A percentile compares a stretch with the other conserved stretches of the same genome.
Evolutionary conservation across 2,329 filamentous ascomycete species (phyloP).

Genomic region (Nemania abortiva): DNA sequence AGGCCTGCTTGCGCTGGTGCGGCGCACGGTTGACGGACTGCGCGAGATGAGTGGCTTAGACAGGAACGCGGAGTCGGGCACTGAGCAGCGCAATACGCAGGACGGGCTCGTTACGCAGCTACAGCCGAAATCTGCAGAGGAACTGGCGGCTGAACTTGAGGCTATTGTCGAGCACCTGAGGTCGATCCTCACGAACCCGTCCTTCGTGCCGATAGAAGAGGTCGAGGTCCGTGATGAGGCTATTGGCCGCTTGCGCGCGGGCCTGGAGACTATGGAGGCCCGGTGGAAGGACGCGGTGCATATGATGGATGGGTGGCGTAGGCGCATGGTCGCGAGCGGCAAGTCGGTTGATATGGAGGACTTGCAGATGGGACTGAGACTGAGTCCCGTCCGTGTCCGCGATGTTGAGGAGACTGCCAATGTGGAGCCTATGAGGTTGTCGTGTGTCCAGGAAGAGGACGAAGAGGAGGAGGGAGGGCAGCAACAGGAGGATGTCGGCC

Average conservation of each 20-base stretch:
- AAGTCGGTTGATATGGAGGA: slow-evolving; percentile 77
- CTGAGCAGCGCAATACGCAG: slow-evolving; percentile 21
- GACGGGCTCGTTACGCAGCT: slow-evolving; percentile 24
- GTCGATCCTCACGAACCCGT: slow-evolving; percentile 90
- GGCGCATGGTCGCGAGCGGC: slow-evolving; percentile 78
- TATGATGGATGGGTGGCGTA: slow-evolving; percentile 93
- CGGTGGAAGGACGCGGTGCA: slow-evolving; percentile 90
- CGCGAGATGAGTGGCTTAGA: slow-evolving; percentile 75
- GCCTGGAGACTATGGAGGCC: slow-evolving; percentile 93
- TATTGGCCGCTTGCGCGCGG: slow-evolving; percentile 82
- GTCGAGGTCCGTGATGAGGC: slow-evolving; percentile 93
- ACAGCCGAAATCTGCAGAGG: slow-evolving; percentile 63
- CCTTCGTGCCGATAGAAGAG: slow-evolving; percentile 95
- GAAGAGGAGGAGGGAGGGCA: slow-evolving; percentile 62
- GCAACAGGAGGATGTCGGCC: slow-evolving; percentile 56
- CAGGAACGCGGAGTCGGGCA: slow-evolving; percentile 44
- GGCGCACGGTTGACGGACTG: slow-evolving; percentile 77
- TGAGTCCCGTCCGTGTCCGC: slow-evolving; percentile 69
- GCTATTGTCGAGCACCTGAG: slow-evolving; percentile 83
- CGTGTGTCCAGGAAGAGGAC: slow-evolving; percentile 56
- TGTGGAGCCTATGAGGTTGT: slow-evolving; percentile 54
- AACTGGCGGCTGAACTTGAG: slow-evolving; percentile 81
- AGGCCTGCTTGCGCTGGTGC: slow-evolving; percentile 77
- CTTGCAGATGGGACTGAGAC: slow-evolving; percentile 74
- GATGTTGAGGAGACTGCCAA: slow-evolving; percentile 63